These are phyloP conservation scores for Keithomyces neogunnii DNA, from an alignment of 2,329 filamentous ascomycete genomes.

Conservation along the genomic window DNA sequence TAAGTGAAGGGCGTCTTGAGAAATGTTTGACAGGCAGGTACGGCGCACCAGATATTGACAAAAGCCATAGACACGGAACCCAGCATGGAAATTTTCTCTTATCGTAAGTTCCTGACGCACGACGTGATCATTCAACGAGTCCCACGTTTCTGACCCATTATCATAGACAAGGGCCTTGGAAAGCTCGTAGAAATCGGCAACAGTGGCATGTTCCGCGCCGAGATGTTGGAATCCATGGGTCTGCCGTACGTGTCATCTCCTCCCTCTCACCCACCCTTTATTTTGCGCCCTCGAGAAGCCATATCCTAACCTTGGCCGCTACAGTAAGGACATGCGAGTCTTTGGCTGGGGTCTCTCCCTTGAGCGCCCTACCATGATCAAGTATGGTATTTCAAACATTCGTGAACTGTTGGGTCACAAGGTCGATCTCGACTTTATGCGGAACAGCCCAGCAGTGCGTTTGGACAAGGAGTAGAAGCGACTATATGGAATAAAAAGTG, in stretches of 20 bases:
- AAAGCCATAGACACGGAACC: slow-evolving; percentile 67
- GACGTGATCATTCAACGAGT: neutral
- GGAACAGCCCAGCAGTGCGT: slow-evolving; percentile 82
- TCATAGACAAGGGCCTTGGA: slow-evolving; percentile 60
- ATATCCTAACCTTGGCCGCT: neutral
- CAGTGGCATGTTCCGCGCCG: slow-evolving; percentile 95
- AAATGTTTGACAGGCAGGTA: neutral
- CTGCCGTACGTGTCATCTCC: slow-evolving; percentile 43
- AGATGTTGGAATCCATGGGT: slow-evolving; percentile 95
- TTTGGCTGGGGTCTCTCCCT: slow-evolving; percentile 90
- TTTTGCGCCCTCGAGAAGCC: neutral
- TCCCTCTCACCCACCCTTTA: neutral
- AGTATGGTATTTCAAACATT: slow-evolving; percentile 84
- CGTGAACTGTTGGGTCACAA: slow-evolving; percentile 90
- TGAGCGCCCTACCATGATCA: slow-evolving; percentile 97
- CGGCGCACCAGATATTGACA: slow-evolving; percentile 57
- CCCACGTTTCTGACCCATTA: neutral
- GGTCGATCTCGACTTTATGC: slow-evolving; percentile 88
- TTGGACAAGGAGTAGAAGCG: slow-evolving; percentile 65
- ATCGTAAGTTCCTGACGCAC: slow-evolving; percentile 32
- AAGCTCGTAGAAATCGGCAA: slow-evolving; percentile 98
- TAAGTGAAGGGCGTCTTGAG: slow-evolving; percentile 1
- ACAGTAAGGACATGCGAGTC: slow-evolving; percentile 69
- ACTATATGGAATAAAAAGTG: neutral
- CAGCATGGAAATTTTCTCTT: slow-evolving; percentile 96